phyloP scores from a whole-genome alignment of 2,329 filamentous ascomycete genomes.

The Mycosphaerella sp. region DNA sequence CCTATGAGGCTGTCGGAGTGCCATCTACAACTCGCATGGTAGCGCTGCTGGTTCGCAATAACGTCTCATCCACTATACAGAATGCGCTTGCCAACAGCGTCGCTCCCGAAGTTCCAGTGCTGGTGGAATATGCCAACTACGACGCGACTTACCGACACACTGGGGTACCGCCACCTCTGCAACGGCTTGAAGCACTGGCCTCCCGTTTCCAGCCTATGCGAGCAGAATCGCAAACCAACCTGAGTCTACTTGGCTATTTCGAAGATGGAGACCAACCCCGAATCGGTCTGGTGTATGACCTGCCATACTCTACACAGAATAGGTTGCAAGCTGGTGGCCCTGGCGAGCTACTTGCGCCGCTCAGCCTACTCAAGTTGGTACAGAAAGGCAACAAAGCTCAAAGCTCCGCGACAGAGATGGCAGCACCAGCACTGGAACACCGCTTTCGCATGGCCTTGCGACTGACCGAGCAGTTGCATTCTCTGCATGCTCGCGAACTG shows the following conservation, averaged over 20 bases:
- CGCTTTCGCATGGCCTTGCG: conserved; percentile 71
- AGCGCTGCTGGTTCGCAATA: conserved; percentile 34
- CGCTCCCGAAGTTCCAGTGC: conserved; percentile 45
- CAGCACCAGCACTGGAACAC: conserved; percentile 61
- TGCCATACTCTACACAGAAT: conserved; percentile 50
- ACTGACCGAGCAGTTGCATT: conserved; percentile 64
- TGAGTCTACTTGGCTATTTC: conserved; percentile 63
- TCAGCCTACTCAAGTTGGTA: conserved; percentile 44
- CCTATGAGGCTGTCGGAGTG: conserved; percentile 43
- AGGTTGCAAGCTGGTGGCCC: conserved; percentile 39
- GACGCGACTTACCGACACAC: conserved; percentile 44
- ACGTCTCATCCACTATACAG: conserved; percentile 27
- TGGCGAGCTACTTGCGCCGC: conserved; percentile 30
- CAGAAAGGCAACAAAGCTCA: conserved; percentile 42
- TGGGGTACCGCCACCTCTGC: conserved; percentile 41
- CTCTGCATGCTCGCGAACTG: conserved; percentile 63
- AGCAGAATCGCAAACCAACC: conserved; percentile 34
- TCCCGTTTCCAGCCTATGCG: conserved; percentile 30
- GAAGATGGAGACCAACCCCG: conserved; percentile 64
- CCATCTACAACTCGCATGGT: conserved; percentile 41
- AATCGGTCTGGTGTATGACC: conserved; percentile 67
- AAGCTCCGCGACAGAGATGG: conserved; percentile 35
- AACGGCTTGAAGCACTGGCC: conserved; percentile 40
- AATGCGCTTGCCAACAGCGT: conserved; percentile 31
- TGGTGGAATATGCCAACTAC: conserved; percentile 62